These are phyloP conservation scores for Boletus chippewaensis DNA, from an alignment of 1,284 basidiomycete species.

Conservation along the genomic window DNA sequence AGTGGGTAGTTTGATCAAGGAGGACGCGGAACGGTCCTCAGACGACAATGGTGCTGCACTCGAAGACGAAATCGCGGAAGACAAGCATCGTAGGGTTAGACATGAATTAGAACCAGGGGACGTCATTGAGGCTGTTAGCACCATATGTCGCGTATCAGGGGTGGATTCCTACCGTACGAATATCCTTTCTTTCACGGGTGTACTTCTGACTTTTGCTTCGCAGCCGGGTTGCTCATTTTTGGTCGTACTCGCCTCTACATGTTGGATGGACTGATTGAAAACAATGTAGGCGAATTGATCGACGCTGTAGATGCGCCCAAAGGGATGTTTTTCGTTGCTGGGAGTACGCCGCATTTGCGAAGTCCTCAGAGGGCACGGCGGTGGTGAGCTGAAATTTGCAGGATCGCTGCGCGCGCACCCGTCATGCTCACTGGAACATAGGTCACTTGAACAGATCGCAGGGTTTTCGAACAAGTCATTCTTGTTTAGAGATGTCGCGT, in stretches of 20 bases:
- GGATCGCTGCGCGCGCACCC: slow-evolving; percentile 49
- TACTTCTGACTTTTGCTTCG: not conserved
- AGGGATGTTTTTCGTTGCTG: slow-evolving; percentile 78
- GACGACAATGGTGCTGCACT: slow-evolving; percentile 37
- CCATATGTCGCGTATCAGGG: slow-evolving; percentile 79
- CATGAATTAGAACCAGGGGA: slow-evolving; percentile 88
- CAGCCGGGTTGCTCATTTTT: slow-evolving; percentile 82
- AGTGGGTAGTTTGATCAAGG: slow-evolving; percentile 16
- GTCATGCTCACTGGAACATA: slow-evolving; percentile 27
- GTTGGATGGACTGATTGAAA: slow-evolving; percentile 89
- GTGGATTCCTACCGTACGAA: slow-evolving; percentile 80
- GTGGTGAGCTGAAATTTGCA: slow-evolving; percentile 47
- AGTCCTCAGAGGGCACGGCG: slow-evolving; percentile 70
- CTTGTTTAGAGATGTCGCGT: slow-evolving; percentile 87
- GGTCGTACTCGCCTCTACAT: slow-evolving; percentile 85
- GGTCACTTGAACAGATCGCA: slow-evolving; percentile 75
- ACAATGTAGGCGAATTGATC: slow-evolving; percentile 81
- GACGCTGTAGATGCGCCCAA: slow-evolving; percentile 83
- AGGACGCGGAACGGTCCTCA: slow-evolving; percentile 12
- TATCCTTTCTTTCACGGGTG: not conserved
- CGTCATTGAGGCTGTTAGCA: slow-evolving; percentile 84
- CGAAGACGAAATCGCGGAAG: slow-evolving; percentile 67
- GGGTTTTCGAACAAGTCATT: slow-evolving; percentile 79
- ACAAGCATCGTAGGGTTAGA: slow-evolving; percentile 71
- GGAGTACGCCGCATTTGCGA: slow-evolving; percentile 74